Evolutionary conservation across 495 filamentous ascomycete genomes (phyloP).

Genomic region (Trichoderma parareesei): DNA sequence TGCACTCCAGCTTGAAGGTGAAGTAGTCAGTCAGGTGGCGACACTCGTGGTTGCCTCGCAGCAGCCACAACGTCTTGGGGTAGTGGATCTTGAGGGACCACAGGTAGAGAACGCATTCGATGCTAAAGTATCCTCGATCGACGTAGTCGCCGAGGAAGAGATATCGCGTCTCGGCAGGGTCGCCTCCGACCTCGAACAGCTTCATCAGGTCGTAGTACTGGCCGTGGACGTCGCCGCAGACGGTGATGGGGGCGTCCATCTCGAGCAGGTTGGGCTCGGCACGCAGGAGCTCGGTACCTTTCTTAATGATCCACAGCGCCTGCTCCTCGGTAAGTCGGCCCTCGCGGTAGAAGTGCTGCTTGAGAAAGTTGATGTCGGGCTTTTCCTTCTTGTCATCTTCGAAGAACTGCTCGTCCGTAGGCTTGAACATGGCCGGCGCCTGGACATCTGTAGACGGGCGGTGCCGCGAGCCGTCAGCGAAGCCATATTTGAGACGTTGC

Average conservation of each 20-base stretch:
- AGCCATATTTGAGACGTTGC: background rate
- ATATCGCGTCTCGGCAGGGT: constrained; percentile 92
- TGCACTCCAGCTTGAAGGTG: constrained; percentile 98
- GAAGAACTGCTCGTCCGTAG: constrained; percentile 69
- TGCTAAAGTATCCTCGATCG: constrained; percentile 96
- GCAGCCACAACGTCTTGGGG: constrained; percentile 90
- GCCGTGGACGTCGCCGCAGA: constrained; percentile 96
- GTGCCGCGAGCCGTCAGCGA: constrained; percentile 13
- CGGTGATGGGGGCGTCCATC: constrained; percentile 99
- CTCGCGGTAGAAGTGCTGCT: constrained; percentile 97
- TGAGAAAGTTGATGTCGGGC: constrained; percentile 87
- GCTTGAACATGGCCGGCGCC: constrained; percentile 87
- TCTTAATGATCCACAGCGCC: constrained; percentile 86
- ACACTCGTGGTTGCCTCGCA: constrained; percentile 97
- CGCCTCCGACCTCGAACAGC: constrained; percentile 95
- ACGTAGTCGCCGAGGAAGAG: constrained; percentile 97
- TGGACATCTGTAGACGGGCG: constrained; percentile 64
- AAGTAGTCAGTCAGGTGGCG: constrained; percentile 99
- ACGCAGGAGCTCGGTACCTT: constrained; percentile 73
- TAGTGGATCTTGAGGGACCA: constrained; percentile 99
- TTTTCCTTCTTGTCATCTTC: constrained; percentile 74
- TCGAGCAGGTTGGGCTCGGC: constrained; percentile 91
- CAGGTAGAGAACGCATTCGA: constrained; percentile 96
- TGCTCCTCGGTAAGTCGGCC: constrained; percentile 95
- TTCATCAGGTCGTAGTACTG: constrained; percentile 99